A percentile compares a stretch with the other conserved stretches of the same genome.
Conservation (phyloP, 2,329 filamentous ascomycete genomes). For the Claviceps sp. region DNA sequence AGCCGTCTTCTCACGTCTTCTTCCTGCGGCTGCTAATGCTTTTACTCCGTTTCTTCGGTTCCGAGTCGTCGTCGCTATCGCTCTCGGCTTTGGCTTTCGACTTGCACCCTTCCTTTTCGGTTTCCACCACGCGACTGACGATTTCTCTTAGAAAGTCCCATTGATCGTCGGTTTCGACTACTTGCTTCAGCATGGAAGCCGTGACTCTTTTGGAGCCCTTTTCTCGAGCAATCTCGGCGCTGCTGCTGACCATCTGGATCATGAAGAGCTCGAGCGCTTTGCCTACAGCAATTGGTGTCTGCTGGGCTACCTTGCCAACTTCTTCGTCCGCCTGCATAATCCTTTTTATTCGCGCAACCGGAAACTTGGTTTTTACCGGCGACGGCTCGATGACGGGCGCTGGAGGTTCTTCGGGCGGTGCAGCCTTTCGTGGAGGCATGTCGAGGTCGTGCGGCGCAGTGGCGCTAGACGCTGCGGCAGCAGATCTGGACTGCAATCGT, state of each 20-base stretch:
- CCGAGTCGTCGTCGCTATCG: conserved; percentile 37
- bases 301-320: conserved; percentile 94
- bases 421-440: conserved; percentile 22
- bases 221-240: conserved; percentile 68
- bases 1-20: conserved; percentile 12
- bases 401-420: conserved; percentile 15
- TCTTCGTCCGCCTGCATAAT: conserved; percentile 99
- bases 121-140: conserved; percentile 60
- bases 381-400: conserved; percentile 41
- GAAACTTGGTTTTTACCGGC: conserved; percentile 87
- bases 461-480: neutral
- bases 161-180: conserved; percentile 76
- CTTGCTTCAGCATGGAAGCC: conserved; percentile 80
- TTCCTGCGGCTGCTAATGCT: conserved; percentile 37
- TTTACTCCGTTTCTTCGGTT: conserved; percentile 33
- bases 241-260: conserved; percentile 83
- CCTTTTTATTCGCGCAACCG: conserved; percentile 91
- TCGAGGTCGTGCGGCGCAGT: conserved; percentile 7
- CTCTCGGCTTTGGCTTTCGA: conserved; percentile 36
- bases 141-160: conserved; percentile 92
- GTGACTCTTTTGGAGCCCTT: conserved; percentile 83
- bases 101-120: conserved; percentile 33
- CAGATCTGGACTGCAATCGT: conserved; percentile 2
- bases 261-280: conserved; percentile 97
- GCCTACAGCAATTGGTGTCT: conserved; percentile 88